These are phyloP conservation scores for Suhomyces faveliae DNA, from an alignment of 805 yeast species.

Conservation along the genomic window DNA sequence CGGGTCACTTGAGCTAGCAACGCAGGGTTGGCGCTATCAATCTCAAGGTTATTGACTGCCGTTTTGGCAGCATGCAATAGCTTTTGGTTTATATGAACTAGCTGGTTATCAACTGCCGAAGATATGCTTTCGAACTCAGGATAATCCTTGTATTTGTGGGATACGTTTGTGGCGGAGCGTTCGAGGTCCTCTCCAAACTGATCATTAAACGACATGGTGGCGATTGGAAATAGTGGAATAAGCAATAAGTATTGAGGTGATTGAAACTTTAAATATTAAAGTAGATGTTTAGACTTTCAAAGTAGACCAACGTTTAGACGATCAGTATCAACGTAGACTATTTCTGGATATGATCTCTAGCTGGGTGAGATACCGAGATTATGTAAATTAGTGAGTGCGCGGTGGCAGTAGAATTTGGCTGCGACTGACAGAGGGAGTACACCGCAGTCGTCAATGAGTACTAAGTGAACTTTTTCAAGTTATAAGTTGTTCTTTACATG, in stretches of 20 bases:
- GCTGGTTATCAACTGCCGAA: constrained; percentile 29
- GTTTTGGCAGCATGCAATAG: constrained; percentile 13
- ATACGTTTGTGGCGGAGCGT: constrained; percentile 16
- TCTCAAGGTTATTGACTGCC: constrained; percentile 3
- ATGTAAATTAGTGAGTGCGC: background rate
- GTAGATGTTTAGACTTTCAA: no score
- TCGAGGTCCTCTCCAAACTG: constrained; percentile 29
- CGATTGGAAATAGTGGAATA: background rate
- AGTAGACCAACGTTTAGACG: no score
- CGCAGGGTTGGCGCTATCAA: constrained; percentile 8
- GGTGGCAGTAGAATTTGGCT: background rate
- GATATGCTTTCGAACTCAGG: constrained; percentile 40
- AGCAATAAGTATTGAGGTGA: no score
- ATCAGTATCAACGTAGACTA: background rate
- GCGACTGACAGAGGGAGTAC: no score
- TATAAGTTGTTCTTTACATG: no score
- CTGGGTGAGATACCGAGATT: background rate
- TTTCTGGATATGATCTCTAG: background rate
- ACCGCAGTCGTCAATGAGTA: no score
- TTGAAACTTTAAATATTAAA: no score
- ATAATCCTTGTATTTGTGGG: constrained; percentile 34
- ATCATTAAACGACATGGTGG: constrained; percentile 28
- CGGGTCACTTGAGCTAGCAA: constrained; percentile 17
- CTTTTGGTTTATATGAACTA: constrained; percentile 29
- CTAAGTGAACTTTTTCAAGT: no score